Conservation (phyloP, 2,329 filamentous ascomycete genomes). For the Xylariales sp. region DNA sequence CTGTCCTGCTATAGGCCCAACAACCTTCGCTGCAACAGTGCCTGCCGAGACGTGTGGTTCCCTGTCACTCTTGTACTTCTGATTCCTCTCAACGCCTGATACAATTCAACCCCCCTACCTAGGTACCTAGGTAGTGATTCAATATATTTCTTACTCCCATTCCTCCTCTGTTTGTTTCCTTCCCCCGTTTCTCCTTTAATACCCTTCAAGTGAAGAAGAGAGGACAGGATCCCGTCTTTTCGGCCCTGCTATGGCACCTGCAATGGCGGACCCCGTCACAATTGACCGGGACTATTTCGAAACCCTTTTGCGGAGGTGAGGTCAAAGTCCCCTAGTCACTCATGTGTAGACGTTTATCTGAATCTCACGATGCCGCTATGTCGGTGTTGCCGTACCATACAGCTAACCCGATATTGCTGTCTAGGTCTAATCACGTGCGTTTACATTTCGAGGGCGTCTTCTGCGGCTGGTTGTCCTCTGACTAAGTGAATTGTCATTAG, state of each 20-base stretch:
- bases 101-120: conserved; percentile 20
- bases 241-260: conserved; percentile 42
- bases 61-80: conserved; percentile 14
- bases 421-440: conserved; percentile 49
- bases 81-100: conserved; percentile 22
- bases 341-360: conserved; percentile 4
- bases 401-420: conserved; percentile 37
- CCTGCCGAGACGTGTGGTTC: conserved; percentile 16
- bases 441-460: conserved; percentile 16
- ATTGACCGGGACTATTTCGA: conserved; percentile 71
- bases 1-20: conserved; percentile 8
- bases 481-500: conserved; percentile 36
- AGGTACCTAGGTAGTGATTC: conserved; percentile 1
- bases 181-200: conserved; percentile 3
- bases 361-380: conserved; percentile 3
- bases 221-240: conserved; percentile 3
- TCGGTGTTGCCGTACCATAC: conserved; percentile 13
- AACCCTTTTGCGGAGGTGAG: conserved; percentile 70
- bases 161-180: conserved; percentile 14
- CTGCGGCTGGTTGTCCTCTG: conserved; percentile 22
- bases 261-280: conserved; percentile 58
- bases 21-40: conserved; percentile 4
- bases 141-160: conserved; percentile 27
- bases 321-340: not conserved
- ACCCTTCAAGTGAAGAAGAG: conserved; percentile 11